Evolutionary conservation across 345 rosid species (phyloP), one percentile per base, ranked within the genome.

Genomic region (Acer campestre): DNA sequence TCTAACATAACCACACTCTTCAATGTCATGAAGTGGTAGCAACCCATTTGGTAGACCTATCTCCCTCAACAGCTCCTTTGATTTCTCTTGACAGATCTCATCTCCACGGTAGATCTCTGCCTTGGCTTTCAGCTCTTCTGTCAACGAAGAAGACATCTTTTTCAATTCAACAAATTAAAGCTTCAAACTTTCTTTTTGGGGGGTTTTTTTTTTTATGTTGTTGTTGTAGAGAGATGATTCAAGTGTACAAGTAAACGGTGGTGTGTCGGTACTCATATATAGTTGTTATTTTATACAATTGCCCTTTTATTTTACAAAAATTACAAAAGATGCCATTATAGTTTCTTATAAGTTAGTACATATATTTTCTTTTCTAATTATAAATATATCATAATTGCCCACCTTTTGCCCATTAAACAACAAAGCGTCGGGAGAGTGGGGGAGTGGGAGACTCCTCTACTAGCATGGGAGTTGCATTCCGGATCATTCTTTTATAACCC

Each of bases 81-180:
- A 78, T 75, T 90, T 96, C 81, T 87, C 91, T 31, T 84, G 78
- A 81, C 99, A 88, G 58, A 89, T 83, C 71, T 82, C 92, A 77
- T 93, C 97, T 49, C 97, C 98, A 2, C 77, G 79, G 90, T 93
- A 93, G 23, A 82, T 58, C 85, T 95, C 97, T 2, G 99, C 97
- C 65, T 83, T 91, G 69, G 92, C 89, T 75, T 79, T 88, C 80
- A 94, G 87, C 61, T 92, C 97, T 16, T 88, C 95, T 18, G 95
- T 85, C n/a, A 96, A 79, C 25, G 9, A 9, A 16, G 63, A 59
- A 22, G 63, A 59, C 63, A 59, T 46, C 12, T 46, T 46, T 46
- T 46, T 46, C 49, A 46, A 10, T 46, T 46, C 49, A 10, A 46
- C 46, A 7, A 7, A 7, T 42, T 8, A 42, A 42, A 42, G 10